Percentiles rank a stretch among this genome's conserved stretches.
Conservation (phyloP, 164 flowering plant genomes). For the Magnolia sinica region DNA sequence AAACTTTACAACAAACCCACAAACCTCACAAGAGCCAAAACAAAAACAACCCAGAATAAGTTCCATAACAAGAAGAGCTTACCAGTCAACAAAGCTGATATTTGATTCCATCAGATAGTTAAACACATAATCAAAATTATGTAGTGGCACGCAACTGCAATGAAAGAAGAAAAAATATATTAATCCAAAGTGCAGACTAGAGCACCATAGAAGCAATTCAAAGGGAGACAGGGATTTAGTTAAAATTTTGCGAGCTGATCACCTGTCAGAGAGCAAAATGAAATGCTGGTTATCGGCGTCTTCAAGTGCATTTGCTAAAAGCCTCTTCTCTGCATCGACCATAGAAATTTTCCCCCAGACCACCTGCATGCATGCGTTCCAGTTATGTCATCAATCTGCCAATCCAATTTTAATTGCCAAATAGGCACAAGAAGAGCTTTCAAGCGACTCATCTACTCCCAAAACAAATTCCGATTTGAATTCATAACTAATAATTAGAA, state of each 20-base stretch:
- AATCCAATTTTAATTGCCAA: background rate
- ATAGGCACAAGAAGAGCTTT: background rate
- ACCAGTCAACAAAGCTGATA: conserved; percentile 91
- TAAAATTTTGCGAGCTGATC: background rate
- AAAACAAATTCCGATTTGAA: background rate
- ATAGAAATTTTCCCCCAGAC: conserved; percentile 93
- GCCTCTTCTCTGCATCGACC: conserved; percentile 92
- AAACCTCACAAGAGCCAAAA: background rate
- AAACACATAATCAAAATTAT: conserved; percentile 78
- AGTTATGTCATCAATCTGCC: background rate
- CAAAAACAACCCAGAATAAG: background rate
- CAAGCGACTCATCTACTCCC: background rate
- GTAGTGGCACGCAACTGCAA: conserved; percentile 92
- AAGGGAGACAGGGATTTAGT: background rate
- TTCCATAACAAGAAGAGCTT: conserved; percentile 16
- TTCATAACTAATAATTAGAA: background rate
- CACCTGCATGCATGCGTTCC: conserved; percentile 51
- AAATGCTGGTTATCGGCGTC: conserved; percentile 86
- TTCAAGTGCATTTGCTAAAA: conserved; percentile 73
- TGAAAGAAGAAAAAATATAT: background rate
- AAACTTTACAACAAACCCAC: background rate
- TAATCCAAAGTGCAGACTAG: conserved; percentile 1
- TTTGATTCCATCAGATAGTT: conserved; percentile 87
- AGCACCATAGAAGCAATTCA: conserved; percentile 2
- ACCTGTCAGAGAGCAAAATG: conserved; percentile 97